Evolutionary conservation across 2,329 filamentous ascomycete species (phyloP).

Genomic region (Pseudogymnoascus destructans): DNA sequence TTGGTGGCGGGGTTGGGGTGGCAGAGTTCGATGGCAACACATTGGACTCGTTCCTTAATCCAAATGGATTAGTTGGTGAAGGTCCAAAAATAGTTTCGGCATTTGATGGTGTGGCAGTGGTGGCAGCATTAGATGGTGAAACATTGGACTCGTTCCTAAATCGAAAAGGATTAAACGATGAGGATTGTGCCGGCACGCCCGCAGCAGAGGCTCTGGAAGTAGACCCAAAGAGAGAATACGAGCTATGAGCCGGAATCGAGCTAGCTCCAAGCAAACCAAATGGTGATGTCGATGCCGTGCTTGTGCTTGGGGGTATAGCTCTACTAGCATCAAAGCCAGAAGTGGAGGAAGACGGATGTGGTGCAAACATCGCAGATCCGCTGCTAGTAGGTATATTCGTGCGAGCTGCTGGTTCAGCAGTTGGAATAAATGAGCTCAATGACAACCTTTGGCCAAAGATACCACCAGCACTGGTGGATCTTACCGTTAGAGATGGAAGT

Average conservation of each 20-base stretch:
- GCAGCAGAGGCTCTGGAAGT: neutral
- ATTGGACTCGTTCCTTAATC: neutral
- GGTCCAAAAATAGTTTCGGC: neutral
- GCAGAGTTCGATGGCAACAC: neutral
- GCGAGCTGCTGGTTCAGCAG: neutral
- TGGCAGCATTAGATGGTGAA: neutral
- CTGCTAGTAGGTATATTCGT: neutral
- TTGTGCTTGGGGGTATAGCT: conserved; percentile 21
- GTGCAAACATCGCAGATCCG: neutral
- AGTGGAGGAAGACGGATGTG: conserved; percentile 27
- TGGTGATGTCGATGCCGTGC: neutral
- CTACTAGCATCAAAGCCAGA: conserved; percentile 28
- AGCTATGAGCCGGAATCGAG: neutral
- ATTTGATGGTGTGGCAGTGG: neutral
- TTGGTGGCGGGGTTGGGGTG: neutral
- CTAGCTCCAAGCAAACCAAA: neutral
- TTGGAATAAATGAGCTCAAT: neutral
- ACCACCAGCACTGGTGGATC: neutral
- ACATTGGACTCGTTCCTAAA: neutral
- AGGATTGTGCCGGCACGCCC: neutral
- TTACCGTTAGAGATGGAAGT: neutral
- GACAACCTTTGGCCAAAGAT: neutral
- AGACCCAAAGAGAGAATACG: neutral
- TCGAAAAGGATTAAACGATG: neutral
- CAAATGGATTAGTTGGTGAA: neutral